A percentile compares a stretch with the other conserved stretches of the same genome.
Evolutionary conservation across 2,329 filamentous ascomycete species (phyloP).

Genomic region (Lachnellula subtilissima): DNA sequence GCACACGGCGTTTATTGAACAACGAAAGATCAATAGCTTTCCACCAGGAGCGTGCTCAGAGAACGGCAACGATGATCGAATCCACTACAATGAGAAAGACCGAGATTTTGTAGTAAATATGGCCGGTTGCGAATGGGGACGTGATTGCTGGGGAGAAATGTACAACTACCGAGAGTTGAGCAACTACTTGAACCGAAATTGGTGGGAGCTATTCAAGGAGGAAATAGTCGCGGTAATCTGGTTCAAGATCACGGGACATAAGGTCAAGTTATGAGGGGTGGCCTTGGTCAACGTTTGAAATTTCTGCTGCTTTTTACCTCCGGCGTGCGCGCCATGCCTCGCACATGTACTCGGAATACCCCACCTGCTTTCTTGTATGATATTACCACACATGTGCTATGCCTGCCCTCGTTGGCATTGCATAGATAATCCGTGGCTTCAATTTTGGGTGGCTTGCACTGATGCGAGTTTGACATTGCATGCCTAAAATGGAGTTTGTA

Average conservation of each 20-base stretch:
- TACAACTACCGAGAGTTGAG: slow-evolving; percentile 90
- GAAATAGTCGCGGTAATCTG: slow-evolving; percentile 56
- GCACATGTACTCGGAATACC: slow-evolving; percentile 6
- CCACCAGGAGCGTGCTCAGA: slow-evolving; percentile 84
- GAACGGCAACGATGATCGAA: slow-evolving; percentile 64
- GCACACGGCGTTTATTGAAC: slow-evolving; percentile 82
- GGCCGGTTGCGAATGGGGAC: slow-evolving; percentile 95
- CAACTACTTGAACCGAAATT: slow-evolving; percentile 79
- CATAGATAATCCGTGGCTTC: not conserved
- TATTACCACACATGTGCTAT: not conserved
- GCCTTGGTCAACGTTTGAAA: not conserved
- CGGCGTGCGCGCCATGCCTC: not conserved
- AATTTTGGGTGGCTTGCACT: not conserved
- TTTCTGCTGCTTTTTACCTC: not conserved
- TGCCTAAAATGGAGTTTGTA: not conserved
- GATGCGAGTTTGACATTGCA: not conserved
- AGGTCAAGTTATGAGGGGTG: slow-evolving; percentile 25
- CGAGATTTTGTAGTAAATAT: slow-evolving; percentile 96
- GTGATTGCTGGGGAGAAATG: slow-evolving; percentile 98
- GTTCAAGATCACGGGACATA: slow-evolving; percentile 58
- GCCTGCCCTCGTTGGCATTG: not conserved
- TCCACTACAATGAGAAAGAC: slow-evolving; percentile 82
- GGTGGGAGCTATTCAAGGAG: slow-evolving; percentile 73
- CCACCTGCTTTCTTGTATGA: not conserved
- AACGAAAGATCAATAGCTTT: slow-evolving; percentile 92